These are phyloP conservation scores for Mycena belliarum DNA, from an alignment of 768 basidiomycete species.

Conservation along the genomic window DNA sequence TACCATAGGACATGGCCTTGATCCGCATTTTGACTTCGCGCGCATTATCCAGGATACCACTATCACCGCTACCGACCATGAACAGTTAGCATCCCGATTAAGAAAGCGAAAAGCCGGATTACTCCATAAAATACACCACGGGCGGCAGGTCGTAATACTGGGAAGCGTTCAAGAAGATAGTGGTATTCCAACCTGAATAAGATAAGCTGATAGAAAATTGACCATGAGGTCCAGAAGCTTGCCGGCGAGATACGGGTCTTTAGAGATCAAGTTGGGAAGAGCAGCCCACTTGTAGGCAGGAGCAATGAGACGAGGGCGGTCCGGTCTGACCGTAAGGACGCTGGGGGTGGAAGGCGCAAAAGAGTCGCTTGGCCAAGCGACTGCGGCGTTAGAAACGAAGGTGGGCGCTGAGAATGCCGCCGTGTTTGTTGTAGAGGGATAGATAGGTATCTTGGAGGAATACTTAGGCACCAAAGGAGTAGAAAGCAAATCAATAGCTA, in stretches of 20 bases:
- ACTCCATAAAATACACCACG: conserved; percentile 70
- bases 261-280: conserved; percentile 71
- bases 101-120: not conserved
- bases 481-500: no score
- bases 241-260: conserved; percentile 78
- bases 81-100: not conserved
- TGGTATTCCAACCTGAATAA: conserved; percentile 71
- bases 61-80: conserved; percentile 48
- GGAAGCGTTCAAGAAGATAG: conserved; percentile 88
- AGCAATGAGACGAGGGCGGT: conserved; percentile 90
- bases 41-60: conserved; percentile 92
- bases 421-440: conserved; percentile 85
- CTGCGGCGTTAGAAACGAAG: conserved; percentile 52
- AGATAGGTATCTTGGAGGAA: conserved; percentile 85
- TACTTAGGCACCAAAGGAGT: no score
- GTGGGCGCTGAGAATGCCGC: conserved; percentile 73
- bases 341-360: conserved; percentile 65
- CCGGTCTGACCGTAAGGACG: conserved; percentile 52
- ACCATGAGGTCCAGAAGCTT: not conserved
- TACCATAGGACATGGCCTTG: conserved; percentile 93
- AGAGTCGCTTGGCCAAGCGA: conserved; percentile 81
- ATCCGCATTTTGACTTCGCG: conserved; percentile 87
- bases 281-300: conserved; percentile 90
- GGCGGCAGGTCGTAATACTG: conserved; percentile 62
- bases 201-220: not conserved